Evolutionary conservation across 2,329 filamentous ascomycete species (phyloP).

Genomic region (Stenocarpella maydis): DNA sequence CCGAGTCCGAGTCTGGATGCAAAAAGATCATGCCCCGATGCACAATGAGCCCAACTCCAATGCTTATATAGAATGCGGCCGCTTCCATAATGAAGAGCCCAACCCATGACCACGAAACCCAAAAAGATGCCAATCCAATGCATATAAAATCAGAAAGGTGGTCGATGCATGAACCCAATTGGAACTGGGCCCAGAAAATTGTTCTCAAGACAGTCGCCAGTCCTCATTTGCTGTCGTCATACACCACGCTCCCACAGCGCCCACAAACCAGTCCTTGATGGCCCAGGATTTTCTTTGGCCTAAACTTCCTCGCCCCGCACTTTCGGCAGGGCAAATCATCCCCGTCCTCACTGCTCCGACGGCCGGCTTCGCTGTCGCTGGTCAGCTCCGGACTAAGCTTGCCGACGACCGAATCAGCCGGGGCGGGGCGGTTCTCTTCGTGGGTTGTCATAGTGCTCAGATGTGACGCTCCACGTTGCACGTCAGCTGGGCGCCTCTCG

Average conservation of each 20-base stretch:
- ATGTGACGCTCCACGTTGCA: conserved; percentile 29
- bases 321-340: conserved; percentile 62
- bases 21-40: neutral
- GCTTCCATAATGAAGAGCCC: neutral
- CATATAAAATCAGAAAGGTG: neutral
- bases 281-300: conserved; percentile 62
- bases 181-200: neutral
- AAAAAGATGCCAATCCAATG: neutral
- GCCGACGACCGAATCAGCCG: conserved; percentile 57
- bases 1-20: neutral
- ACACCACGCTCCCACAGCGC: conserved; percentile 54
- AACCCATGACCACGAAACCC: neutral
- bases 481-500: conserved; percentile 28
- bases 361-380: conserved; percentile 46
- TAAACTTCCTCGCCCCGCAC: conserved; percentile 68
- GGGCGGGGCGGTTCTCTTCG: conserved; percentile 38
- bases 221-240: conserved; percentile 31
- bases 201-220: neutral
- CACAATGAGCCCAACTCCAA: conserved; percentile 6
- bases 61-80: conserved; percentile 6
- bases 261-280: conserved; percentile 68
- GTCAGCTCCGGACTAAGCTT: conserved; percentile 65
- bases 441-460: conserved; percentile 35
- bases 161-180: neutral
- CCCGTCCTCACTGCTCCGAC: conserved; percentile 45